Conservation (phyloP, 495 filamentous ascomycete species). For the Pyrenula aspistea region DNA sequence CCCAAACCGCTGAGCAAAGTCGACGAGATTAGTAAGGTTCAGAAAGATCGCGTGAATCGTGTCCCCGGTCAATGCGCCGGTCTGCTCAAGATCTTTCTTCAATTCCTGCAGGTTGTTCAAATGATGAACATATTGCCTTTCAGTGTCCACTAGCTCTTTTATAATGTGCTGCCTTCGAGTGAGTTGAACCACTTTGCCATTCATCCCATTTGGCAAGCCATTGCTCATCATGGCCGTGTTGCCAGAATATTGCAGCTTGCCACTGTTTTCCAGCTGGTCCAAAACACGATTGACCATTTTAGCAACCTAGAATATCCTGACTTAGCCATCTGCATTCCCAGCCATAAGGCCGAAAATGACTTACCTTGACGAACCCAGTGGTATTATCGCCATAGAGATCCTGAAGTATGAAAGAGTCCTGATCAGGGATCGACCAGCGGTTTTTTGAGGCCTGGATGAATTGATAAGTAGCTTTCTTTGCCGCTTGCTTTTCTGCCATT, state of each 20-base stretch:
- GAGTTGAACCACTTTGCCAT: constrained; percentile 31
- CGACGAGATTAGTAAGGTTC: constrained; percentile 85
- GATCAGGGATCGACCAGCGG: constrained; percentile 62
- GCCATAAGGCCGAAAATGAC: constrained; percentile 7
- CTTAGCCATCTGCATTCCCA: constrained; percentile 8
- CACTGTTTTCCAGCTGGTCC: constrained; percentile 66
- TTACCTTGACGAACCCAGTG: constrained; percentile 90
- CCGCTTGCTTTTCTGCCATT: constrained; percentile 48
- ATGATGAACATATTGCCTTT: constrained; percentile 97
- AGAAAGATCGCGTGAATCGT: constrained; percentile 89
- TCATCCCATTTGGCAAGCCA: constrained; percentile 25
- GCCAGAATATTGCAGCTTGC: constrained; percentile 47
- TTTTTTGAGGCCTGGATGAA: constrained; percentile 56
- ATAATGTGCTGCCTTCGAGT: constrained; percentile 82
- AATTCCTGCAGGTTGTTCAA: constrained; percentile 86
- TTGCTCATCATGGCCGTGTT: constrained; percentile 30
- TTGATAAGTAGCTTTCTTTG: constrained; percentile 60
- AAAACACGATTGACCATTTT: constrained; percentile 80
- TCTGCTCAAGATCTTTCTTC: constrained; percentile 80
- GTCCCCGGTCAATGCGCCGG: constrained; percentile 79
- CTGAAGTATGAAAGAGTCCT: constrained; percentile 81
- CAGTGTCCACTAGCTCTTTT: constrained; percentile 81
- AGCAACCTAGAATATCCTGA: constrained; percentile 44
- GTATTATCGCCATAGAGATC: constrained; percentile 91
- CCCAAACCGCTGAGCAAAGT: constrained; percentile 88